phyloP scores from a whole-genome alignment of 2,329 filamentous ascomycete genomes.

The Cercospora berteroae region DNA sequence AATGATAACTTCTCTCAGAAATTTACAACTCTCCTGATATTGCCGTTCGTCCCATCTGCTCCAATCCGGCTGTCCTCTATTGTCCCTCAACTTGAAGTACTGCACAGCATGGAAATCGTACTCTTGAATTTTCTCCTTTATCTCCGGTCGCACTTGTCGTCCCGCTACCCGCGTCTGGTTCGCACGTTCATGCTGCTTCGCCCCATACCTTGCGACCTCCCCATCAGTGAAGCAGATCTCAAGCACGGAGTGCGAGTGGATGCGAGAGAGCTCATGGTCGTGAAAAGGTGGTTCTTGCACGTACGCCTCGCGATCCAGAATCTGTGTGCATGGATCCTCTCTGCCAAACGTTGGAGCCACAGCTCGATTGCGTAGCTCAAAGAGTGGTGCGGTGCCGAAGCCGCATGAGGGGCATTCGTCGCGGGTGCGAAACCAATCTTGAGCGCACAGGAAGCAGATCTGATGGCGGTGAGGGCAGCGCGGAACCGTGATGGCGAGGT shows the following conservation, averaged over 20 bases:
- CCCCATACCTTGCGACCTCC: background rate
- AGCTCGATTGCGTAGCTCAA: background rate
- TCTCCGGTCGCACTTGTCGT: background rate
- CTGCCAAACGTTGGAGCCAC: background rate
- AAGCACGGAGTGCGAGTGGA: background rate
- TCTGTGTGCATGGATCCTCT: background rate
- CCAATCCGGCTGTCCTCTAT: background rate
- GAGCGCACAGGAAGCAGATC: background rate
- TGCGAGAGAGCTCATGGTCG: background rate
- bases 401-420: background rate
- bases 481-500: background rate
- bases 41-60: background rate
- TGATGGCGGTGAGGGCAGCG: background rate
- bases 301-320: background rate
- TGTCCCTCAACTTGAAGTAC: background rate
- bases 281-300: background rate
- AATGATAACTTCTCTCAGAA: background rate
- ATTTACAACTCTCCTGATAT: background rate
- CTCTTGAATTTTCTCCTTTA: background rate
- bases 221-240: background rate
- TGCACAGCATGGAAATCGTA: background rate
- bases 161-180: background rate
- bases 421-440: background rate
- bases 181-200: background rate
- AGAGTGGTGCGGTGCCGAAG: background rate